phyloP scores from a whole-genome alignment of 1,284 basidiomycete genomes.

The Cutaneotrichosporon cavernicola region DNA sequence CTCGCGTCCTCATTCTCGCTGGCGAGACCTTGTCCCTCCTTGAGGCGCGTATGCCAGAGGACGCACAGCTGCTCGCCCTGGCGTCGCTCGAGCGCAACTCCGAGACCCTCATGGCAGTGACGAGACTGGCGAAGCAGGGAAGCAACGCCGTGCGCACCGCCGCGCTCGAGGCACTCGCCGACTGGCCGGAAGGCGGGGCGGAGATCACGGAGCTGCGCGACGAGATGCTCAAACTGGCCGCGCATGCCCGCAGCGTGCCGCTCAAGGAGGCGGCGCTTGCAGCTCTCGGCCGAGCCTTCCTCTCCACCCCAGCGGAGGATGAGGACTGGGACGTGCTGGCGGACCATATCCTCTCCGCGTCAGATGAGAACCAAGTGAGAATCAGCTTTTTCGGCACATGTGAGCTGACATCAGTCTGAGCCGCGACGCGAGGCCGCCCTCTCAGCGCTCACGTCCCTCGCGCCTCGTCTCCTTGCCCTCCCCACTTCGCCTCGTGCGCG shows the following conservation, averaged over 20 bases:
- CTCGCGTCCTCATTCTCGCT: constrained; percentile 6
- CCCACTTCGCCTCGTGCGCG: constrained; percentile 11
- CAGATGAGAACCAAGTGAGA: constrained; percentile 23
- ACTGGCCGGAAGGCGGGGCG: constrained; percentile 8
- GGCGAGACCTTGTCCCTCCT: constrained; percentile 10
- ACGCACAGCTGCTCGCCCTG: constrained; percentile 19
- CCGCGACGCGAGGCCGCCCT: constrained; percentile 34
- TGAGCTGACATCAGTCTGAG: constrained; percentile 31
- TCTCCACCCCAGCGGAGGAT: not conserved
- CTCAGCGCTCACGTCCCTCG: constrained; percentile 30
- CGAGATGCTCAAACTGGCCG: not conserved
- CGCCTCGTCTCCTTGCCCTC: constrained; percentile 9
- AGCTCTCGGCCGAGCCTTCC: constrained; percentile 31
- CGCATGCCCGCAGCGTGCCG: constrained; percentile 32
- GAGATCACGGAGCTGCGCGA: constrained; percentile 6
- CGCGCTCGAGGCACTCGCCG: constrained; percentile 15
- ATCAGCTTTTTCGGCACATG: not conserved
- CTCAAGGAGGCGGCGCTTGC: constrained; percentile 43
- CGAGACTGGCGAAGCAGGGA: not conserved
- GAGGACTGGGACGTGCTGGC: constrained; percentile 8
- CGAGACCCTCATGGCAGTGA: constrained; percentile 10
- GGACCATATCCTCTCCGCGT: not conserved
- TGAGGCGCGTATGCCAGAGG: constrained; percentile 14
- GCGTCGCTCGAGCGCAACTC: constrained; percentile 2
- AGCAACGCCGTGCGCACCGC: constrained; percentile 20